phyloP scores from a whole-genome alignment of 2,329 filamentous ascomycete species.

The Colletotrichum sp. region DNA sequence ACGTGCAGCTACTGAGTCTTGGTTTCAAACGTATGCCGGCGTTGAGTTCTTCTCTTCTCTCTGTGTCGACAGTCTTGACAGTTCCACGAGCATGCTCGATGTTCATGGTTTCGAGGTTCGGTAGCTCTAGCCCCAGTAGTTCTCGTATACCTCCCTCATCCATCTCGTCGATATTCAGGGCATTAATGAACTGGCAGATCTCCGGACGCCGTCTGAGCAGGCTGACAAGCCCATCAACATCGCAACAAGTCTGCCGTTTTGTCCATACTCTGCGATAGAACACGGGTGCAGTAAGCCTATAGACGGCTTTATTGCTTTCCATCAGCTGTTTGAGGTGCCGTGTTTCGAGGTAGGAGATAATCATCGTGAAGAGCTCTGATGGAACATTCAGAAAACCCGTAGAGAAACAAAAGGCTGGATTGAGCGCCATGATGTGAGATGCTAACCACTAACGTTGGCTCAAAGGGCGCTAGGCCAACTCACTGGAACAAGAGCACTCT shows the following conservation, averaged over 20 bases:
- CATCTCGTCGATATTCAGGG: neutral
- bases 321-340: neutral
- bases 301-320: neutral
- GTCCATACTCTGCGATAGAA: neutral
- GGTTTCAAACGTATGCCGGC: neutral
- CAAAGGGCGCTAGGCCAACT: neutral
- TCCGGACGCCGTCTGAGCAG: neutral
- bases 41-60: neutral
- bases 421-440: neutral
- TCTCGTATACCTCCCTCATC: fast-evolving
- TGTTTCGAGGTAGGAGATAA: fast-evolving
- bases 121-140: fast-evolving
- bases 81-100: neutral
- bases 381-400: fast-evolving
- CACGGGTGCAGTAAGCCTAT: fast-evolving
- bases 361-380: neutral
- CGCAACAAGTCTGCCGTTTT: neutral
- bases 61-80: fast-evolving
- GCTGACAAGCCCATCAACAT: fast-evolving
- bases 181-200: fast-evolving
- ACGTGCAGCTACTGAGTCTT: neutral
- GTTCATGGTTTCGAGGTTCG: fast-evolving
- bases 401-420: fast-evolving
- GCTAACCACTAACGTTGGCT: neutral
- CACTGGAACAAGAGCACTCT: no score